Conservation (phyloP, 2,329 filamentous ascomycete species). For the Didymella exigua region DNA sequence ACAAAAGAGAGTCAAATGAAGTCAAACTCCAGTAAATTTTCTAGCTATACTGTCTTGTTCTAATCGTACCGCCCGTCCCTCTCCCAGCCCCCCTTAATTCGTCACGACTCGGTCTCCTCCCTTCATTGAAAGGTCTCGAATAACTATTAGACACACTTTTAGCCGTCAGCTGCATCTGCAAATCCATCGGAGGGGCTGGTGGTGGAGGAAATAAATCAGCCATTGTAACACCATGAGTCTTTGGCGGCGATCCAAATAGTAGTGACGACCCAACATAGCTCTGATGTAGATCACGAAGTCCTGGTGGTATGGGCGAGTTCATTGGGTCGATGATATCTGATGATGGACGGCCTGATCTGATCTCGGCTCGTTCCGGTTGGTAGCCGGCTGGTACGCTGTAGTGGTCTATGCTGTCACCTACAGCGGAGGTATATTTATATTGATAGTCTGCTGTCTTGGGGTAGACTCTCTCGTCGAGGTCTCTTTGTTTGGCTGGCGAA, state of each 20-base stretch:
- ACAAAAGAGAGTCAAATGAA: too few species aligned
- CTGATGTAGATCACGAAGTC: not conserved
- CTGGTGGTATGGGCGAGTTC: slow-evolving; percentile 5
- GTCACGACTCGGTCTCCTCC: slow-evolving; percentile 1
- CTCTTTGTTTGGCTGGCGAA: slow-evolving; percentile 2
- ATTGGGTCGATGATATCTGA: slow-evolving; percentile 18
- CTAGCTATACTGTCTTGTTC: not conserved
- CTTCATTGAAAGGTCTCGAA: slow-evolving; percentile 10
- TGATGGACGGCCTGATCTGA: slow-evolving; percentile 14
- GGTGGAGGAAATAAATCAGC: slow-evolving; percentile 23
- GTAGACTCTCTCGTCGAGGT: slow-evolving; percentile 13
- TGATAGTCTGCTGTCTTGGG: slow-evolving; percentile 15
- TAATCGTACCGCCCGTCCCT: not conserved
- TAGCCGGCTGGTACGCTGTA: slow-evolving; percentile 21
- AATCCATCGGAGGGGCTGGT: slow-evolving; percentile 3
- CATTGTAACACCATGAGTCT: slow-evolving; percentile 17
- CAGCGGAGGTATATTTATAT: slow-evolving; percentile 10
- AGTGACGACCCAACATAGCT: not conserved
- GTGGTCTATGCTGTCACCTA: slow-evolving; percentile 12
- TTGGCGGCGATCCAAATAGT: slow-evolving; percentile 5
- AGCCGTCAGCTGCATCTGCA: slow-evolving; percentile 4
- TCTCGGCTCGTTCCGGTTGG: not conserved
- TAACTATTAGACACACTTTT: slow-evolving; percentile 11
- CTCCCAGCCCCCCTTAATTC: not conserved
- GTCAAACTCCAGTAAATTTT: too few species aligned